Evolutionary conservation across 345 rosid genomes (phyloP).

Genomic region (Orychophragmus violaceus): DNA sequence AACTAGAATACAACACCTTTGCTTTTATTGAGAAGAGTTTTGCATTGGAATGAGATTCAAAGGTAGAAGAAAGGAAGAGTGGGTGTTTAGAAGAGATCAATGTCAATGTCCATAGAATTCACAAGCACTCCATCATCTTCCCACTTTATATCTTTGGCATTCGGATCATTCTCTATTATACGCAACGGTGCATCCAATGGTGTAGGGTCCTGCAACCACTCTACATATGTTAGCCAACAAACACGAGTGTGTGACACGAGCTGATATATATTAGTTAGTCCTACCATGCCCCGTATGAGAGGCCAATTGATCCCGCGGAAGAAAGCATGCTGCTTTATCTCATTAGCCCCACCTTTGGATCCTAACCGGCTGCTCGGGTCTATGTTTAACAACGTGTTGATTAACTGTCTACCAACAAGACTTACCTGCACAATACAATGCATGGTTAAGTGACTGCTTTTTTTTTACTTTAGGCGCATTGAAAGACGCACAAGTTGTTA

Average conservation of each 20-base stretch:
- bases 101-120: conserved; percentile 49
- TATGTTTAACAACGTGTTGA: conserved; percentile 59
- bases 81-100: conserved; percentile 53
- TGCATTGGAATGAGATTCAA: neutral
- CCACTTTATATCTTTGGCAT: conserved; percentile 60
- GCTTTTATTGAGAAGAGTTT: conserved; percentile 16
- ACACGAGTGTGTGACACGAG: neutral
- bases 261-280: neutral
- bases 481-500: neutral
- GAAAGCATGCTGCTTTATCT: conserved; percentile 87
- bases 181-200: conserved; percentile 56
- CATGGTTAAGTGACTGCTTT: conserved; percentile 37
- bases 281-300: conserved; percentile 88
- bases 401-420: conserved; percentile 73
- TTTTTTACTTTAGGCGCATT: no score
- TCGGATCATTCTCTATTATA: conserved; percentile 51
- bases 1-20: conserved; percentile 5
- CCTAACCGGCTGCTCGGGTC: conserved; percentile 78
- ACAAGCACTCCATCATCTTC: conserved; percentile 82
- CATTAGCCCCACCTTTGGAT: conserved; percentile 68
- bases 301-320: conserved; percentile 93
- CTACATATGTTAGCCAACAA: neutral
- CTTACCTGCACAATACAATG: conserved; percentile 71
- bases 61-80: neutral
- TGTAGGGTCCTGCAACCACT: conserved; percentile 62